A percentile compares a stretch with the other conserved stretches of the same genome.
phyloP scores from a whole-genome alignment of 768 basidiomycete genomes.

The Naematelia aurantialba region DNA sequence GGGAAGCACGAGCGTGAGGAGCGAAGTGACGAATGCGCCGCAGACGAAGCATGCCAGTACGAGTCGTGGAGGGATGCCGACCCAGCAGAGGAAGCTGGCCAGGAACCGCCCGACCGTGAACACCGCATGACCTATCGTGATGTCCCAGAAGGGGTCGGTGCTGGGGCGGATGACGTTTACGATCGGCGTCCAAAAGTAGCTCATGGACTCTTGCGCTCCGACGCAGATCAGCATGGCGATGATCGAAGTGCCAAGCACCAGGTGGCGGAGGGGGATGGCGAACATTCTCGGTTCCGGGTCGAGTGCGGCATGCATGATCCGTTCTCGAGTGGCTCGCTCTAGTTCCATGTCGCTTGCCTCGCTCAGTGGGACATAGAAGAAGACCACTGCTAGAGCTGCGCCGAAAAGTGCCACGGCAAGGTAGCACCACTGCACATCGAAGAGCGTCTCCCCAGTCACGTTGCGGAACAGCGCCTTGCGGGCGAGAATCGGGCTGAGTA shows the following conservation, averaged over 20 bases:
- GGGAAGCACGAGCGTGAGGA: slow-evolving; percentile 30
- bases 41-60: slow-evolving; percentile 29
- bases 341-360: slow-evolving; percentile 43
- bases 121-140: slow-evolving; percentile 27
- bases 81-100: slow-evolving; percentile 29
- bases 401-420: slow-evolving; percentile 46
- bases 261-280: slow-evolving; percentile 16
- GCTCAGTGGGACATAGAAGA: slow-evolving; percentile 45
- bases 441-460: slow-evolving; percentile 24
- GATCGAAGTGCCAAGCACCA: slow-evolving; percentile 24
- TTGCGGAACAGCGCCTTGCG: slow-evolving; percentile 30
- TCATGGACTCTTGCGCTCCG: slow-evolving; percentile 39
- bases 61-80: slow-evolving; percentile 38
- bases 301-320: slow-evolving; percentile 27
- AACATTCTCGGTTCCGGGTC: slow-evolving; percentile 14
- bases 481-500: slow-evolving; percentile 38
- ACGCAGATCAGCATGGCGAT: slow-evolving; percentile 37
- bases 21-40: slow-evolving; percentile 31
- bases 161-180: slow-evolving; percentile 17
- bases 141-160: slow-evolving; percentile 21
- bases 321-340: slow-evolving; percentile 24
- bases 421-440: slow-evolving; percentile 48
- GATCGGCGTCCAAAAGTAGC: slow-evolving; percentile 27
- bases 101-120: slow-evolving; percentile 41
- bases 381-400: slow-evolving; percentile 40